Evolutionary conservation across 1,284 basidiomycete species (phyloP), one percentile per base, ranked within the genome.

Genomic region (Ustilago vetiveriae): DNA sequence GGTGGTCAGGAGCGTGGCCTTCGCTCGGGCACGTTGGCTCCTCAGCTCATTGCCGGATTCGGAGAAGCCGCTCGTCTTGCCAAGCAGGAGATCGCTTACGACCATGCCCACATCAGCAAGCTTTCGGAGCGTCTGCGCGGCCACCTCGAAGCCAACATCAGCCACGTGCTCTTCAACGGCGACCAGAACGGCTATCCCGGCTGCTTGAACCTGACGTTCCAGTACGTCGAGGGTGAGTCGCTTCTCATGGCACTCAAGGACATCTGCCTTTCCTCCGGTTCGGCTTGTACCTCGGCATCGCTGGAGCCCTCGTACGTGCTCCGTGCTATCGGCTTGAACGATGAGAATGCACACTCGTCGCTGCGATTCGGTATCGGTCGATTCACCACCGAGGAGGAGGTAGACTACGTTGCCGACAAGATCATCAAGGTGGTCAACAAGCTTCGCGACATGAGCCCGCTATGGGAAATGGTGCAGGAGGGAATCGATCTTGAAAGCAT

Each of bases 301-400:
- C 86, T 99, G 48, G 96, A 99, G 83, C 96, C 96, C 6, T 97
- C 94, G 30, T 99, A 99, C 82, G 96, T 99, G 11, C 88, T 99
- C 24, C 90, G 96, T 59, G 96, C 96, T 2, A 87, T 99, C 36
- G 95, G 91, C 87, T 78, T 68, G 85, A 92, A 94, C 26, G 96
- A 99, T 83, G 96, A 98, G 80, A 97, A 98, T 91, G 96, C 96
- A 0, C 96, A 99, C 83, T 98, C 94, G 11, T 96, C 93, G 16
- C 86, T 99, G 49, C 90, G 96, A 37, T 99, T 99, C 84, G 96
- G 96, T 49, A 92, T 99, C 70, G 96, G 96, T 32, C 89, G 96
- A 26, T 99, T 99, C 84, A 98, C 96, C 6, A 99, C 96, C 3
- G 93, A 97, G 82, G 92, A 90, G 16, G 96, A 99, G 84, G 87